These are phyloP conservation scores for Aspergillus vadensis DNA, from an alignment of 2,329 filamentous ascomycete species.

Conservation along the genomic window DNA sequence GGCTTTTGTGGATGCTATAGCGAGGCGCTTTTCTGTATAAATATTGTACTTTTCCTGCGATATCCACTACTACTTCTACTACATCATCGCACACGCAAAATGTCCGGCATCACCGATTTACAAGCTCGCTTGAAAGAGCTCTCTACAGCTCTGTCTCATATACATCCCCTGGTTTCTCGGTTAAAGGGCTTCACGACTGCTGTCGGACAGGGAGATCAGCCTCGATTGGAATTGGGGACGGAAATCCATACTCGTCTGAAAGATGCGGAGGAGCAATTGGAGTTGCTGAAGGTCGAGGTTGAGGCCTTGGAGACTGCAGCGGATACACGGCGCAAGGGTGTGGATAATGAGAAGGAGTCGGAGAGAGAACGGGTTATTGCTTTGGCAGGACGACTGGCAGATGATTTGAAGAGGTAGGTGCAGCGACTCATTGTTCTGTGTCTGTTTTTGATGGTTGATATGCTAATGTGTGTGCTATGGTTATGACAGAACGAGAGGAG, in stretches of 20 bases:
- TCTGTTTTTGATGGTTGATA: not conserved
- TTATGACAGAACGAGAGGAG: constrained; percentile 55
- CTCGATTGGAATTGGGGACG: constrained; percentile 70
- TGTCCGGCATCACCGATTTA: constrained; percentile 45
- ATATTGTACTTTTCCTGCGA: not conserved
- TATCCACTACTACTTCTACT: not conserved
- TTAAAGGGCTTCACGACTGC: constrained; percentile 63
- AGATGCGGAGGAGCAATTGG: constrained; percentile 79
- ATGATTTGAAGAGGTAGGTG: constrained; percentile 71
- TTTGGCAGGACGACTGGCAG: constrained; percentile 65
- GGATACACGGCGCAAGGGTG: constrained; percentile 35
- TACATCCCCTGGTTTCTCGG: constrained; percentile 58
- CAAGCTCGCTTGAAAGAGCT: constrained; percentile 54
- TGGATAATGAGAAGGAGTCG: constrained; percentile 57
- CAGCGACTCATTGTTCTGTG: no score
- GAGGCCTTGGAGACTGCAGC: constrained; percentile 63
- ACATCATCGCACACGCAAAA: constrained; percentile 23
- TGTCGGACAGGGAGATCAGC: constrained; percentile 65
- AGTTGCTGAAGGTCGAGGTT: constrained; percentile 75
- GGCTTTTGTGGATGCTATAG: not conserved
- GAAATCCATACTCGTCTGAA: constrained; percentile 80
- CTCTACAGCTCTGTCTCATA: constrained; percentile 56
- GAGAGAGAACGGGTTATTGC: constrained; percentile 68
- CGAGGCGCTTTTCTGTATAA: not conserved
- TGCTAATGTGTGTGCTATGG: constrained; percentile 13